A percentile compares a stretch with the other conserved stretches of the same genome.
Conservation (phyloP, 257 asterid genomes). For the Gynochthodes officinalis region DNA sequence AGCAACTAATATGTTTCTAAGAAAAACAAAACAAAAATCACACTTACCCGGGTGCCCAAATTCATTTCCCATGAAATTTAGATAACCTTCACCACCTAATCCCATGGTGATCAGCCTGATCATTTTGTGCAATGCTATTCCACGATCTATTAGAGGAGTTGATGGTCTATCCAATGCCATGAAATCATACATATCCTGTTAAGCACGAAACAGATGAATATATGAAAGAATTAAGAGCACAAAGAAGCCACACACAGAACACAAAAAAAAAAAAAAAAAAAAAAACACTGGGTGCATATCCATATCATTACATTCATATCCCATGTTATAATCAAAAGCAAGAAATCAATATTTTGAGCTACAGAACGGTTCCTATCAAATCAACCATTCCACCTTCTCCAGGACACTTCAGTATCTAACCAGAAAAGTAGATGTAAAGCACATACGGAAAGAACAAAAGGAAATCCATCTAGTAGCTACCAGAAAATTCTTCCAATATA, state of each 20-base stretch:
- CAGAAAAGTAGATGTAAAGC: background rate
- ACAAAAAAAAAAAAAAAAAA: too few relatives aligned
- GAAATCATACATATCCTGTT: constrained; percentile 98
- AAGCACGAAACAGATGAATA: background rate
- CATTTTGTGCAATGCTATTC: constrained; percentile 98
- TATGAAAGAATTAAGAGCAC: background rate
- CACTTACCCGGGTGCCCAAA: constrained; percentile 96
- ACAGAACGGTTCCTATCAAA: background rate
- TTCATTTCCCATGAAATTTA: constrained; percentile 99
- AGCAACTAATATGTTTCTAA: background rate
- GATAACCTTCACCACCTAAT: constrained; percentile 98
- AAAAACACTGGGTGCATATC: background rate
- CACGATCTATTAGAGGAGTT: constrained; percentile 89
- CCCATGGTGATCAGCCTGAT: constrained; percentile 97
- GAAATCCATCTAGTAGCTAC: background rate
- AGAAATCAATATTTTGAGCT: background rate
- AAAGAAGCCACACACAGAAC: too few relatives aligned
- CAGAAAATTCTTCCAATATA: background rate
- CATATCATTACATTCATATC: background rate
- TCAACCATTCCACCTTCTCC: background rate
- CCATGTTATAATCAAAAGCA: background rate
- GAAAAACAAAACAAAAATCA: constrained; percentile 6
- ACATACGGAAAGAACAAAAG: background rate
- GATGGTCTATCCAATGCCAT: constrained; percentile 95
- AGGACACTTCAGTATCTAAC: background rate